A percentile compares a stretch with the other conserved stretches of the same genome.
These are phyloP conservation scores for Pleurotus citrinopileatus DNA, from an alignment of 768 basidiomycete species.

Conservation along the genomic window DNA sequence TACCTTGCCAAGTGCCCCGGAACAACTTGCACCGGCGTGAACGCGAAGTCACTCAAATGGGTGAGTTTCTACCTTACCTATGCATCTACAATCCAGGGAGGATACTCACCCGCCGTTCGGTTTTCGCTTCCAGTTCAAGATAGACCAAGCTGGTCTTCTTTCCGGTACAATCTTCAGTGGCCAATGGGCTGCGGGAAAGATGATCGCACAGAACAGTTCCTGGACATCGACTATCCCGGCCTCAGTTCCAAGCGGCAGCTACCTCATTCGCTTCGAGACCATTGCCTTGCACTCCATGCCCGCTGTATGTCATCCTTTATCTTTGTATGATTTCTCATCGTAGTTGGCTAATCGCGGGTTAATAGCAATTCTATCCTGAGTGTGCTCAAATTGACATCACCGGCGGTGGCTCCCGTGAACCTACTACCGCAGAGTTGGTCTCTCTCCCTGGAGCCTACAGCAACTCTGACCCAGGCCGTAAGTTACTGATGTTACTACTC, in stretches of 20 bases:
- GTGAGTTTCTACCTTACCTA: not conserved
- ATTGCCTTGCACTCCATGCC: constrained; percentile 49
- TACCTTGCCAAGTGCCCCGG: constrained; percentile 34
- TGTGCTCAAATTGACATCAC: constrained; percentile 43
- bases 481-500: constrained; percentile 9
- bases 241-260: constrained; percentile 39
- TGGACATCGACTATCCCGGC: constrained; percentile 45
- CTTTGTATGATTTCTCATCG: not conserved
- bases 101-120: not conserved
- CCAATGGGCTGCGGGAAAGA: constrained; percentile 38
- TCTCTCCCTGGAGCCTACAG: constrained; percentile 44
- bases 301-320: constrained; percentile 31
- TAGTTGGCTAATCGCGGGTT: not conserved
- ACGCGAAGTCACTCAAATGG: constrained; percentile 30
- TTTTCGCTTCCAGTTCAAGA: constrained; percentile 26
- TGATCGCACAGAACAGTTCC: constrained; percentile 41
- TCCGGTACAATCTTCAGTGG: constrained; percentile 38
- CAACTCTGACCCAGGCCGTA: constrained; percentile 39
- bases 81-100: not conserved
- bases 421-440: constrained; percentile 41
- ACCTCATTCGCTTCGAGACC: constrained; percentile 48
- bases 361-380: constrained; percentile 69
- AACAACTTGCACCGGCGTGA: constrained; percentile 25
- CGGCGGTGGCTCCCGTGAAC: constrained; percentile 36
- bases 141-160: constrained; percentile 30